These are phyloP conservation scores for Pseudonitzschia pungens DNA, from an alignment of 108 stramenopile genomes.

Conservation along the genomic window DNA sequence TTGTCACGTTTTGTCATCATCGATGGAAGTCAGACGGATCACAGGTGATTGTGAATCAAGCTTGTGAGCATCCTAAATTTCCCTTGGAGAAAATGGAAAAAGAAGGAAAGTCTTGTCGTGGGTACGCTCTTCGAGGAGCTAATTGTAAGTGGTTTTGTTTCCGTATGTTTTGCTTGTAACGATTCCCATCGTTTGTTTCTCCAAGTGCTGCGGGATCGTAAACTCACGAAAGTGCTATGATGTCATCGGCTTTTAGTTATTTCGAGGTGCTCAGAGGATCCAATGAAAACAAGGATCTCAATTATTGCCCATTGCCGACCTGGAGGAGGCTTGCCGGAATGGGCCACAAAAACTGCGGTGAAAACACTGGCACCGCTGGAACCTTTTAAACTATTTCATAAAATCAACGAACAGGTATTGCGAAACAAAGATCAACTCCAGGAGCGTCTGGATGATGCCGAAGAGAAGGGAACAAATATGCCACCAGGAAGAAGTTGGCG, in stretches of 20 bases:
- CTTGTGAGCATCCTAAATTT: conserved; percentile 64
- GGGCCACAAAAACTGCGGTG: conserved; percentile 82
- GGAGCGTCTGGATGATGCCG: conserved; percentile 16
- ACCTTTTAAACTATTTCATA: conserved; percentile 83
- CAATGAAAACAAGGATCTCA: conserved; percentile 70
- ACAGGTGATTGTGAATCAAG: conserved; percentile 84
- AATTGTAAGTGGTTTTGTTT: conserved; percentile 44
- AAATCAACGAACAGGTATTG: conserved; percentile 44
- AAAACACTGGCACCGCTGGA: conserved; percentile 78
- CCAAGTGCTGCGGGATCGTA: neutral
- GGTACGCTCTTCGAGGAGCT: conserved; percentile 82
- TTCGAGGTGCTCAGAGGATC: conserved; percentile 71
- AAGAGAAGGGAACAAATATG: conserved; percentile 21
- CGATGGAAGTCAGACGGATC: conserved; percentile 81
- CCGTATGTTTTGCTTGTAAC: neutral
- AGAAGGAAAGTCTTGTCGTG: conserved; percentile 61
- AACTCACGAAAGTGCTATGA: neutral
- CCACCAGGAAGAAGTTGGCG: conserved; percentile 30
- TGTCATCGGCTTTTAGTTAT: conserved; percentile 45
- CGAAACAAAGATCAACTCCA: conserved; percentile 21
- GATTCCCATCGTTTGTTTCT: neutral
- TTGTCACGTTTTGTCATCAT: conserved; percentile 85
- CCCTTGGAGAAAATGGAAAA: conserved; percentile 53
- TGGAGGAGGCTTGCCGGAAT: conserved; percentile 34
- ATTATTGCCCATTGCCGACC: conserved; percentile 57